These are phyloP conservation scores for Penicillium olsonii DNA, from an alignment of 2,329 filamentous ascomycete genomes.

Conservation along the genomic window DNA sequence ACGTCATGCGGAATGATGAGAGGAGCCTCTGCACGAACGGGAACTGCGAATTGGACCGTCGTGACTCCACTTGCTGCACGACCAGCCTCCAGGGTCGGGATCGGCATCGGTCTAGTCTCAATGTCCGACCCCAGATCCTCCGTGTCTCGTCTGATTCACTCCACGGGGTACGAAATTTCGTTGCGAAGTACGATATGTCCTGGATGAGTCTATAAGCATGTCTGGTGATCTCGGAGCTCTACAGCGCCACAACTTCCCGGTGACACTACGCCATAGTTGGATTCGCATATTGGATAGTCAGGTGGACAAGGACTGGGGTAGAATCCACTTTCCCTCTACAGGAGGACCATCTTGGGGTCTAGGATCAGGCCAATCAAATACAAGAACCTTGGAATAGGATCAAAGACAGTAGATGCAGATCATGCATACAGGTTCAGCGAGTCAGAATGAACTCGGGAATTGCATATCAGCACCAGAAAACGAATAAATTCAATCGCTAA, in stretches of 20 bases:
- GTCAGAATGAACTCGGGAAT: neutral
- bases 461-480: neutral
- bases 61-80: conserved; percentile 1
- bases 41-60: neutral
- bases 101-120: neutral
- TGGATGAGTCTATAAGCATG: neutral
- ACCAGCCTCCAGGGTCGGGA: neutral
- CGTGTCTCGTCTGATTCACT: neutral
- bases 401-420: neutral
- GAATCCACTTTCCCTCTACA: neutral
- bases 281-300: conserved; percentile 3
- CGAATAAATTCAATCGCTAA: conserved; percentile 18
- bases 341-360: neutral
- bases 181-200: too few relatives aligned
- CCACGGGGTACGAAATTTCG: too few relatives aligned
- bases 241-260: conserved; percentile 1
- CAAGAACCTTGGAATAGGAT: neutral
- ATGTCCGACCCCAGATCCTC: neutral
- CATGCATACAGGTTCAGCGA: neutral
- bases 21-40: neutral
- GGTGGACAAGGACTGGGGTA: neutral
- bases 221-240: neutral
- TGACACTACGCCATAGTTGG: conserved; percentile 1
- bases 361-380: neutral
- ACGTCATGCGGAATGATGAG: conserved; percentile 3